Evolutionary conservation across 2,329 filamentous ascomycete genomes (phyloP).

Genomic region (Monosporascus sp.): DNA sequence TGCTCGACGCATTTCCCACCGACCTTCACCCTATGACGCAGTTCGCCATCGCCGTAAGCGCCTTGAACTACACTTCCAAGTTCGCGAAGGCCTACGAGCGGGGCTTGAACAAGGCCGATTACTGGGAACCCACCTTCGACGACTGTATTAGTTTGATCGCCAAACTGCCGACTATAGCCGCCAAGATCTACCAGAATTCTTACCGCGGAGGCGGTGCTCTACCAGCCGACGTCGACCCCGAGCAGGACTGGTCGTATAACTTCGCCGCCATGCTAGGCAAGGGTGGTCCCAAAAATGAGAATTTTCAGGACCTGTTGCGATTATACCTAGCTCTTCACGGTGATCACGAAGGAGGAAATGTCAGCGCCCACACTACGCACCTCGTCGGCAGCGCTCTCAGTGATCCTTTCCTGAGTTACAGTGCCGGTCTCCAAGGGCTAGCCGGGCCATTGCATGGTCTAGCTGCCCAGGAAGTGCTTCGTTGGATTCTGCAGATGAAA

Average conservation of each 20-base stretch:
- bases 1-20: slow-evolving; percentile 84
- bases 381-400: slow-evolving; percentile 90
- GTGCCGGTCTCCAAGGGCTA: slow-evolving; percentile 88
- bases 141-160: slow-evolving; percentile 90
- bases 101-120: slow-evolving; percentile 89
- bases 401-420: slow-evolving; percentile 94
- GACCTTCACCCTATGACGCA: slow-evolving; percentile 98
- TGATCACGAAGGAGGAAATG: slow-evolving; percentile 97
- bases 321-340: slow-evolving; percentile 95
- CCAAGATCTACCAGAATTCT: slow-evolving; percentile 94
- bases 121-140: slow-evolving; percentile 98
- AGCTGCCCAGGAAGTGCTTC: slow-evolving; percentile 92
- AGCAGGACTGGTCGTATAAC: slow-evolving; percentile 98
- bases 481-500: slow-evolving; percentile 97
- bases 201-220: slow-evolving; percentile 71
- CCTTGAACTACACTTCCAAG: slow-evolving; percentile 89
- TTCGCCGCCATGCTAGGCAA: slow-evolving; percentile 95
- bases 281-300: slow-evolving; percentile 78
- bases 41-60: slow-evolving; percentile 88
- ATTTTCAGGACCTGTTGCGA: slow-evolving; percentile 91
- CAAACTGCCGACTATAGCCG: slow-evolving; percentile 93
- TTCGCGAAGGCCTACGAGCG: slow-evolving; percentile 92
- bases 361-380: slow-evolving; percentile 92
- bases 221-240: slow-evolving; percentile 68
- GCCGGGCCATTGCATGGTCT: slow-evolving; percentile 89